These are phyloP conservation scores for Glycine tomentella DNA, from an alignment of 306 rosid genomes.

Conservation along the genomic window DNA sequence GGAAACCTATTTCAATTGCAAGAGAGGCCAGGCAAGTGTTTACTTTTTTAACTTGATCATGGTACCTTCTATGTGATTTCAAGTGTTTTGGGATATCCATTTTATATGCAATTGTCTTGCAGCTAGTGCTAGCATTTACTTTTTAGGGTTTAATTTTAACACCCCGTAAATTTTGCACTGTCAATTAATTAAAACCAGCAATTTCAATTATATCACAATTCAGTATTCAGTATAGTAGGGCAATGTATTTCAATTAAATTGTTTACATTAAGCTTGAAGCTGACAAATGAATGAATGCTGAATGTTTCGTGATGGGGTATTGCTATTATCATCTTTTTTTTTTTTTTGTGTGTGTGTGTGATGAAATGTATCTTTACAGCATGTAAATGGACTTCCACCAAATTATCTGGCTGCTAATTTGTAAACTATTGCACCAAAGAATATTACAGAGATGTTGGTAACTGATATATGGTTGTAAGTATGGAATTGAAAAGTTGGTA, in stretches of 20 bases:
- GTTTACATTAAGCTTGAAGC: not conserved
- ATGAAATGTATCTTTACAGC: not conserved
- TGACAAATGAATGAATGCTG: not conserved
- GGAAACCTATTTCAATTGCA: conserved; percentile 98
- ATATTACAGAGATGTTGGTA: not conserved
- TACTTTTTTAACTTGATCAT: conserved; percentile 10
- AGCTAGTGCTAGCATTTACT: not conserved
- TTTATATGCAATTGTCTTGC: not conserved
- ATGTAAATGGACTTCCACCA: not conserved
- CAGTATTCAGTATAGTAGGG: too few relatives aligned
- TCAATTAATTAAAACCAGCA: too few relatives aligned
- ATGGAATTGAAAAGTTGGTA: conserved; percentile 15
- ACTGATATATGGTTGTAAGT: conserved; percentile 20
- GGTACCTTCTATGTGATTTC: conserved; percentile 33
- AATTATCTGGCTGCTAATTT: conserved; percentile 11
- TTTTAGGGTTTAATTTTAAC: too few relatives aligned
- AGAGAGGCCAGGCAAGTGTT: conserved; percentile 86
- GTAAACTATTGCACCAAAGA: not conserved
- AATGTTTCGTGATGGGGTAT: conserved; percentile 11
- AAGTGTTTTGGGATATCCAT: not conserved
- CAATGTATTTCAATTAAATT: too few relatives aligned
- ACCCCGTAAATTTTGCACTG: too few relatives aligned
- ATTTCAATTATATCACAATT: too few relatives aligned
- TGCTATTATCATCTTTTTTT: conserved; percentile 3
- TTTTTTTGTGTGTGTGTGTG: not conserved